These are phyloP conservation scores for Phlebiopsis flavidoalba DNA, from an alignment of 768 basidiomycete genomes.

Conservation along the genomic window DNA sequence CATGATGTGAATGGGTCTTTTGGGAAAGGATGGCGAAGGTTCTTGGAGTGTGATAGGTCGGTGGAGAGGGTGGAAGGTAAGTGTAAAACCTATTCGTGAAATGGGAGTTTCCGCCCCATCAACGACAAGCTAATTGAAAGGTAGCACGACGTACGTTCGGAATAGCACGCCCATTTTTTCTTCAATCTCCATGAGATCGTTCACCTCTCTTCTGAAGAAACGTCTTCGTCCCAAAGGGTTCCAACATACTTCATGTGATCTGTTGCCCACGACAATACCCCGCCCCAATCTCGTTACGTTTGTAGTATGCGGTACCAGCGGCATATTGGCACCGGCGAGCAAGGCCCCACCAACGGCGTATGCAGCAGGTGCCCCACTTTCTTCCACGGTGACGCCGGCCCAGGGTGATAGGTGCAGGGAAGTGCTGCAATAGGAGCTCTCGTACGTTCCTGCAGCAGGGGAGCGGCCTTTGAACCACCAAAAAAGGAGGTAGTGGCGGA, in stretches of 20 bases:
- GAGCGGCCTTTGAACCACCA: conserved; percentile 17
- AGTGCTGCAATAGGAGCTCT: conserved; percentile 29
- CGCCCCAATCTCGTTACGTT: conserved; percentile 65
- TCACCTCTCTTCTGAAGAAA: conserved; percentile 56
- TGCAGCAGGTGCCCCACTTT: conserved; percentile 67
- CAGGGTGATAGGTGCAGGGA: conserved; percentile 13
- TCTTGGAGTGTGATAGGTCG: conserved; percentile 46
- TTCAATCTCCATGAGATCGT: conserved; percentile 56
- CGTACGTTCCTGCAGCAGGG: conserved; percentile 21
- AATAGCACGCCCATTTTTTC: conserved; percentile 62
- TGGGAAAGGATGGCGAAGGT: conserved; percentile 81
- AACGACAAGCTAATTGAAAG: neutral
- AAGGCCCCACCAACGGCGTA: conserved; percentile 71
- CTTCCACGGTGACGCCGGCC: conserved; percentile 35
- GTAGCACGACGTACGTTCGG: conserved; percentile 49
- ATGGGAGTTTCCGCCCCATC: neutral
- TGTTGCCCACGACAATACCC: conserved; percentile 70
- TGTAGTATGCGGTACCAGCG: conserved; percentile 80
- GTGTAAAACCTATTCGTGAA: conserved; percentile 65
- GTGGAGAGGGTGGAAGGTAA: conserved; percentile 64
- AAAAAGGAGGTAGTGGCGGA: conserved; percentile 45
- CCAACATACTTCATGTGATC: conserved; percentile 91
- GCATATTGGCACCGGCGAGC: conserved; percentile 79
- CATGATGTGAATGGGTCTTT: conserved; percentile 36
- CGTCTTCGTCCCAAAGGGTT: conserved; percentile 75